A percentile compares a stretch with the other conserved stretches of the same genome.
Evolutionary conservation across 176 grass and related monocot species (phyloP).

Genomic region (Oryza punctata): DNA sequence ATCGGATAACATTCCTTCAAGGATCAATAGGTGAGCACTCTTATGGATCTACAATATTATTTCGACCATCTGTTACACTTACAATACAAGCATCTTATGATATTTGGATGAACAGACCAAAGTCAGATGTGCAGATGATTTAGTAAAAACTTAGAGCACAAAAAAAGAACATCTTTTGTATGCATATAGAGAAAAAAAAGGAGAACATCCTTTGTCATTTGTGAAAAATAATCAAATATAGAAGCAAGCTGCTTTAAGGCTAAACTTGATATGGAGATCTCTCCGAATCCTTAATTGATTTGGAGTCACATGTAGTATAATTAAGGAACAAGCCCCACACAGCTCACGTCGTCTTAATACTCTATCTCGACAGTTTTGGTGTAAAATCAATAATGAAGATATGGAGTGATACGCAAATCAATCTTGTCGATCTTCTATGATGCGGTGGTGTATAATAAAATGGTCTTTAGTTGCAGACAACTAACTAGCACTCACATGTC

Average conservation of each 20-base stretch:
- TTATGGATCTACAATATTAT: background rate
- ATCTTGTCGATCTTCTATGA: constrained; percentile 37
- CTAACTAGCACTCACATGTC: constrained; percentile 18
- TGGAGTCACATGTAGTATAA: constrained; percentile 37
- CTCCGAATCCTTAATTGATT: constrained; percentile 35
- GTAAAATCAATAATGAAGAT: constrained; percentile 37
- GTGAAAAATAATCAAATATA: too few species aligned
- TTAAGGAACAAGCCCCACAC: constrained; percentile 26
- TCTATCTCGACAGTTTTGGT: constrained; percentile 15
- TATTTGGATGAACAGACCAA: background rate
- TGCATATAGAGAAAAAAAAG: background rate
- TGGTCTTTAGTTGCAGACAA: constrained; percentile 31
- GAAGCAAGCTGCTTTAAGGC: constrained; percentile 8
- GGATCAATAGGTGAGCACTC: constrained; percentile 82
- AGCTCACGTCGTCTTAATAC: constrained; percentile 33
- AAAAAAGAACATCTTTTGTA: background rate
- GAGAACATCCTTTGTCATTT: too few species aligned
- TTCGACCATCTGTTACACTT: background rate
- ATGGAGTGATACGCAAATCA: constrained; percentile 45
- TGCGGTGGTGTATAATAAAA: constrained; percentile 29
- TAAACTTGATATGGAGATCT: constrained; percentile 36
- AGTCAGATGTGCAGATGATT: background rate
- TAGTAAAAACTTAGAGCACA: background rate
- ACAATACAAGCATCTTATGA: background rate
- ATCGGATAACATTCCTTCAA: constrained; percentile 90